A percentile compares a stretch with the other conserved stretches of the same genome.
Conservation (phyloP, 2,329 filamentous ascomycete genomes). For the Claviceps capensis region DNA sequence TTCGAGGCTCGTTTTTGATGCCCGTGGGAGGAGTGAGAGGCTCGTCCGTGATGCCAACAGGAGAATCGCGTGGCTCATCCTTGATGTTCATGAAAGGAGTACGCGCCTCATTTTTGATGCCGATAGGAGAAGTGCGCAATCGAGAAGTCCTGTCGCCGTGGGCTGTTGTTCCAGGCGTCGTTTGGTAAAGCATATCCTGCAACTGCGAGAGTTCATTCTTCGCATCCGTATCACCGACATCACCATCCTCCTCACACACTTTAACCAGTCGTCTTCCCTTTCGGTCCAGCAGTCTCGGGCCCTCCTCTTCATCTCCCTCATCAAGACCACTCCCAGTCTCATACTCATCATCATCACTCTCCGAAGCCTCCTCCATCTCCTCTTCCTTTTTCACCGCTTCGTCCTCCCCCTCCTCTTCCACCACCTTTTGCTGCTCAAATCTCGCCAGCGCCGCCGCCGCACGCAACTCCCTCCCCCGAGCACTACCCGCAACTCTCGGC, state of each 20-base stretch:
- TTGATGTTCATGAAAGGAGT: neutral
- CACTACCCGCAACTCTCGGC: conserved; percentile 61
- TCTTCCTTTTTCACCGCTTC: conserved; percentile 15
- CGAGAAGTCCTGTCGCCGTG: neutral
- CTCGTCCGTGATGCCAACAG: too few relatives aligned
- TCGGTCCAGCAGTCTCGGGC: conserved; percentile 48
- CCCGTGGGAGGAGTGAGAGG: too few relatives aligned
- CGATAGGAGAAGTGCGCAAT: neutral
- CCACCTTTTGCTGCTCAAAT: conserved; percentile 43
- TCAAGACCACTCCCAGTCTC: conserved; percentile 15
- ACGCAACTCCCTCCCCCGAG: conserved; percentile 58
- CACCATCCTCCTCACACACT: conserved; percentile 57
- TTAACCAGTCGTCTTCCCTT: conserved; percentile 56
- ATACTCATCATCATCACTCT: conserved; percentile 36
- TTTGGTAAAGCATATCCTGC: conserved; percentile 23
- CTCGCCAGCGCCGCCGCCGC: conserved; percentile 65
- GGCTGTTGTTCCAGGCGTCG: conserved; percentile 8
- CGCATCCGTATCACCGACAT: conserved; percentile 29
- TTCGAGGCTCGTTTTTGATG: too few relatives aligned
- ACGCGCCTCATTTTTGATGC: neutral
- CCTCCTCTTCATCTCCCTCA: conserved; percentile 45
- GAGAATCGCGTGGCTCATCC: neutral
- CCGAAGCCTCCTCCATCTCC: conserved; percentile 26
- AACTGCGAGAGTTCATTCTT: conserved; percentile 50
- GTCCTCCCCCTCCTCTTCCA: conserved; percentile 25